Base-by-base conservation (phyloP, 352 stramenopile genomes). In the Pythium brassicae region DNA sequence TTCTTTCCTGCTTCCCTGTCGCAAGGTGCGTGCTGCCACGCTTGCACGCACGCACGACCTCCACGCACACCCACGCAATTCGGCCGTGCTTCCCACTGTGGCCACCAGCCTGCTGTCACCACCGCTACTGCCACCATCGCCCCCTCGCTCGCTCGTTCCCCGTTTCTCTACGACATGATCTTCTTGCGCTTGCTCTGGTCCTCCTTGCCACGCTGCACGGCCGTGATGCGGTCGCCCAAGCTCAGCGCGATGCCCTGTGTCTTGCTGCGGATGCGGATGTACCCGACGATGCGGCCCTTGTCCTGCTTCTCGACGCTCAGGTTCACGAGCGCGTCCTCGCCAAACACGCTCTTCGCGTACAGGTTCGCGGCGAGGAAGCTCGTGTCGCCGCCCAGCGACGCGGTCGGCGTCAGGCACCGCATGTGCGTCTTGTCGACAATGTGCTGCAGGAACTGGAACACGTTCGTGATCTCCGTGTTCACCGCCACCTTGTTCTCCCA, bases 401-500 rank as follows among this genome's bases (percentile, higher is more conserved):
- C 83, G 34, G 78, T 90, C n/a, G 97, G 96, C 47, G 97, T 99
- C 60, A 99, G 86, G 74, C 97, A 99, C 37, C 86, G 96, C 97
- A 99, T 99, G 74, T 99, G 99, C 7, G 98, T 99, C 57, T 96
- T 98, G 50, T 92, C 82, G 23, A 99, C 95, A 60, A 99, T 97
- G 72, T 99, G 97, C 60, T 98, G 85, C 26, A 99, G 70, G 78
- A 99, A 99, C 57, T 98, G 87, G 57, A 97, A 94, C 42, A 99
- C 81, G 66, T 98, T 96, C 42, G 86, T 96, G 61, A 99, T 97
- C 69, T 97, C 94, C 32, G 96, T 98, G 73, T 98, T 97, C 46
- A 99, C 92, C 4, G 86, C 80, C 57, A 99, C 96, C 83, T 99
- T 99, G 81, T 99, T 99, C 77, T 99, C 98, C 98, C 98, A 99